These are phyloP conservation scores for Barnettozyma sp. DNA, from an alignment of 805 yeast genomes.

Conservation along the genomic window DNA sequence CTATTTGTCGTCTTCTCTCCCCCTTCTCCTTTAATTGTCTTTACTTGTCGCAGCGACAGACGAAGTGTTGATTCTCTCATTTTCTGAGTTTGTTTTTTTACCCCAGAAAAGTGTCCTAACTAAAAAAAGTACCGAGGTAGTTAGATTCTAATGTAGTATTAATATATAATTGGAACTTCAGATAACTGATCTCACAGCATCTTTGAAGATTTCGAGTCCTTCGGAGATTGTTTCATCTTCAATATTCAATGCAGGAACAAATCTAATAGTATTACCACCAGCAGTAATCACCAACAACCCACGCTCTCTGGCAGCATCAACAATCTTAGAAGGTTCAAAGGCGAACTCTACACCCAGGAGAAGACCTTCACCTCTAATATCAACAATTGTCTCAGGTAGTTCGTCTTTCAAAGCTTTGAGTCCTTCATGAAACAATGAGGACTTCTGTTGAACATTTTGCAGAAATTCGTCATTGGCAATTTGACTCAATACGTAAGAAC, in stretches of 20 bases:
- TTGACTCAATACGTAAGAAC: constrained; percentile 63
- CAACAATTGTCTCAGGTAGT: constrained; percentile 55
- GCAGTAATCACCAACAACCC: constrained; percentile 87
- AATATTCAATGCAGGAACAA: constrained; percentile 89
- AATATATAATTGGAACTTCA: no score
- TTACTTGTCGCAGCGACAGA: no score
- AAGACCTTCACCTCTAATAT: constrained; percentile 84
- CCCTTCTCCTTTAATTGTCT: no score
- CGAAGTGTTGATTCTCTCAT: no score
- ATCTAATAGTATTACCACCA: constrained; percentile 83
- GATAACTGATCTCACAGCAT: constrained; percentile 38
- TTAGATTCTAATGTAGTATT: no score
- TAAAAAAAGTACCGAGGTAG: no score
- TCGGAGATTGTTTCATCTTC: constrained; percentile 57
- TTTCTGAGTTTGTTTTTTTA: no score
- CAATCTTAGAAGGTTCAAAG: constrained; percentile 55
- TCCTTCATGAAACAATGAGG: constrained; percentile 47
- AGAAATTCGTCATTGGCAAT: constrained; percentile 58
- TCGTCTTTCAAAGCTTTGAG: constrained; percentile 44
- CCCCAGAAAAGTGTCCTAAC: no score
- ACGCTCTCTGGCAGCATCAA: constrained; percentile 61
- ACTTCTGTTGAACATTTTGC: constrained; percentile 50
- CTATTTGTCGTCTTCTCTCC: background rate
- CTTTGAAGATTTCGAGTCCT: constrained; percentile 66
- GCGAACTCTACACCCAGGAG: constrained; percentile 76